Evolutionary conservation across 2,329 filamentous ascomycete species (phyloP), one percentile per base, ranked within the genome.

Genomic region (Penicillium thymicola): DNA sequence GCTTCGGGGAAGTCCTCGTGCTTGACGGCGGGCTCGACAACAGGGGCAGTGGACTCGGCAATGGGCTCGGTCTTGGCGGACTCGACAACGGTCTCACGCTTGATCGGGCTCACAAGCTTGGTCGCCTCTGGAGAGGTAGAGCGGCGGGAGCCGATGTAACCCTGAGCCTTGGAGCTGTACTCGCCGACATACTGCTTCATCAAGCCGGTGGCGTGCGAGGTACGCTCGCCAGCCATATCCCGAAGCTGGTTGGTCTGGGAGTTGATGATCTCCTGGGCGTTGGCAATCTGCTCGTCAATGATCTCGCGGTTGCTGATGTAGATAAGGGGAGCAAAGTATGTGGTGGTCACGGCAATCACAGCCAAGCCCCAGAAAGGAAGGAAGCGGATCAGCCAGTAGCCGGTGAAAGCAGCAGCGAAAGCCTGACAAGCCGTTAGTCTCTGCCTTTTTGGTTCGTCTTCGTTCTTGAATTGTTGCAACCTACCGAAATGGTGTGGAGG

Each of bases 321-420:
- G 70, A 85, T 66, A 56, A 88, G 78, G 51, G 85, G 85, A 41
- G 76, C 80, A 54, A 87, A 76, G 76, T 84, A 88, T 67, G 82
- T 73, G 61, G 81, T 70, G 54, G 78, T 77, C 58, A 82, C 82
- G 53, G 76, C 78, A 67, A 87, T 78, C 61, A 87, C 75, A 52
- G 81, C 74, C 62, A 88, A 75, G 30, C 84, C 85, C 85, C 85
- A 88, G 64, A 85, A 75, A n/a, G 85, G 85, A 61, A 86, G 76
- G 67, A 85, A 78, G 73, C 85, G 86, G 76, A 87, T 84, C 65
- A 87, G 77, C 79, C 81, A 86, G 78, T 87, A 88, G 62, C 81
- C 79, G 60, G 81, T 68, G 69, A 87, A 78, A 36, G 84, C 77
- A 30, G 84, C 77, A 59, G 79, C 67, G 76, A 87, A 87, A 50